phyloP scores from a whole-genome alignment of 108 stramenopile genomes.

The Cyclotella atomus region DNA sequence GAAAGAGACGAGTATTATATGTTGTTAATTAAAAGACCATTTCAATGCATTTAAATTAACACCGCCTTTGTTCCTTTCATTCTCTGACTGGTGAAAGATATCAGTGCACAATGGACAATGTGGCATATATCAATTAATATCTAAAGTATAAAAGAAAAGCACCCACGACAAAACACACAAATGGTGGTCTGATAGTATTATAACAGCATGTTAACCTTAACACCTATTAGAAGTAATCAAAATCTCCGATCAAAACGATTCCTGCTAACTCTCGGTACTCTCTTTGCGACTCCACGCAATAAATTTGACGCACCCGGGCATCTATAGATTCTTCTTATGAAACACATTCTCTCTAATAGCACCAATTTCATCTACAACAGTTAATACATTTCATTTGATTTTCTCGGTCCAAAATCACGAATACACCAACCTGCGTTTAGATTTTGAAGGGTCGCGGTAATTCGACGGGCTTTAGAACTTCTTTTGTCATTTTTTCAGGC shows the following conservation, averaged over 20 bases:
- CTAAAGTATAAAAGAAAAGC: no score
- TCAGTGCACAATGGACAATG: no score
- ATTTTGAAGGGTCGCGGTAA: conserved; percentile 51
- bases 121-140: no score
- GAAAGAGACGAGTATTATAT: no score
- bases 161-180: no score
- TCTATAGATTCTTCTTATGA: not conserved
- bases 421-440: no score
- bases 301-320: not conserved
- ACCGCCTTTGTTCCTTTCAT: no score
- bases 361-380: not conserved
- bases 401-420: no score
- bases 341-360: not conserved
- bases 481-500: conserved; percentile 21
- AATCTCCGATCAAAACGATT: not conserved
- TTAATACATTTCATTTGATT: not conserved
- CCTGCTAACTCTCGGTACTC: not conserved
- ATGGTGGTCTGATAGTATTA: no score
- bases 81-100: no score
- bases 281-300: not conserved
- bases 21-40: no score
- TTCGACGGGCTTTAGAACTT: conserved; percentile 24
- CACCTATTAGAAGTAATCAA: not conserved
- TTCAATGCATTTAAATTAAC: no score
- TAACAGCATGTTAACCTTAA: not conserved